A percentile compares a stretch with the other conserved stretches of the same genome.
These are phyloP conservation scores for Colletotrichum trifolii DNA, from an alignment of 2,329 filamentous ascomycete genomes.

Conservation along the genomic window DNA sequence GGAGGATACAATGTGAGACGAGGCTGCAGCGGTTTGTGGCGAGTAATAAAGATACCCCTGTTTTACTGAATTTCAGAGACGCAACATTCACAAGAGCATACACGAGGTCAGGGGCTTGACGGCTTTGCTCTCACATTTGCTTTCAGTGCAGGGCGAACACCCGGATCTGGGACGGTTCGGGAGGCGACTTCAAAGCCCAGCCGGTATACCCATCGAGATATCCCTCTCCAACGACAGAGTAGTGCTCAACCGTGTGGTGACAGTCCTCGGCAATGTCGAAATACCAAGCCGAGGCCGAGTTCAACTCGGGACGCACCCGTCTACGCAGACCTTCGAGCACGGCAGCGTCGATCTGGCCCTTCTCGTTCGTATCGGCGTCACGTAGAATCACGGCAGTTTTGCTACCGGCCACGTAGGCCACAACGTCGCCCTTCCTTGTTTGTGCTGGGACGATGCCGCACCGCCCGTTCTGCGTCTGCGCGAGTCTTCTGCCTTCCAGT, in stretches of 20 bases:
- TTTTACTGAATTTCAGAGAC: too few relatives aligned
- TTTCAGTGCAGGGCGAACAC: constrained; percentile 21
- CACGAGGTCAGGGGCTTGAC: too few relatives aligned
- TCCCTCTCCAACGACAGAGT: constrained; percentile 11
- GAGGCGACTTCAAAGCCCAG: constrained; percentile 3
- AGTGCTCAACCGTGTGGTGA: constrained; percentile 4
- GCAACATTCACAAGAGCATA: too few relatives aligned
- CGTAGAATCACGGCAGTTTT: background rate
- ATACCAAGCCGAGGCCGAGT: background rate
- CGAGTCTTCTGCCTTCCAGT: background rate
- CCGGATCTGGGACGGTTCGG: background rate
- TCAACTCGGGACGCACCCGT: background rate
- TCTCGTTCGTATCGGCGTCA: too few relatives aligned
- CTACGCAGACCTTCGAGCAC: background rate
- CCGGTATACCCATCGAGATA: constrained; percentile 3
- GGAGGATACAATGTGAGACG: background rate
- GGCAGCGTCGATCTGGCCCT: background rate
- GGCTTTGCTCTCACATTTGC: too few relatives aligned
- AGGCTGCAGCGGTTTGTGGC: background rate
- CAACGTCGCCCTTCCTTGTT: background rate
- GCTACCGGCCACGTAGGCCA: constrained; percentile 1
- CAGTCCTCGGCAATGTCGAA: background rate
- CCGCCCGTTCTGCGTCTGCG: background rate
- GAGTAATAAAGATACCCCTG: too few relatives aligned
- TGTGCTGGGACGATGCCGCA: background rate